These are phyloP conservation scores for Chrysoporthe deuterocubensis DNA, from an alignment of 2,329 filamentous ascomycete genomes.

Conservation along the genomic window DNA sequence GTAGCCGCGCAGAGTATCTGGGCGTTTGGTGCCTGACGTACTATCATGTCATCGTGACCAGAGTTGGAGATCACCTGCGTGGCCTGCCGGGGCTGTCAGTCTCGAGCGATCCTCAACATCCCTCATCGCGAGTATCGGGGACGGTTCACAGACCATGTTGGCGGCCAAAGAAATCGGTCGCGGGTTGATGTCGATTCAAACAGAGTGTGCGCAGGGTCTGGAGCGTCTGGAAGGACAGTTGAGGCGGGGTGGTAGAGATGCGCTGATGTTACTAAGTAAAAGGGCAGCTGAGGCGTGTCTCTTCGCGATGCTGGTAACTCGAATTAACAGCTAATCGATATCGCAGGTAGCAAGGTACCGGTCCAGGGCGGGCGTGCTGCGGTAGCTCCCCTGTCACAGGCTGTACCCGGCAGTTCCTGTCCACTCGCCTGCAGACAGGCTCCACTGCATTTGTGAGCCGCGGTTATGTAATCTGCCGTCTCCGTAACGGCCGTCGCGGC, in stretches of 20 bases:
- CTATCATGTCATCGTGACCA: conserved; percentile 99
- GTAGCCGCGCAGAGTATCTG: conserved; percentile 3
- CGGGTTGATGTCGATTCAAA: not conserved
- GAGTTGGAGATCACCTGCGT: conserved; percentile 81
- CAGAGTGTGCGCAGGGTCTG: not conserved
- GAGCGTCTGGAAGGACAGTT: not conserved
- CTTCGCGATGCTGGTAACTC: conserved; percentile 12
- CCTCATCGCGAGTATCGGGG: conserved; percentile 13
- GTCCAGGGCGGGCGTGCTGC: not conserved
- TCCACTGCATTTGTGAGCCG: not conserved
- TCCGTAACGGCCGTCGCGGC: not conserved
- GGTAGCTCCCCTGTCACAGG: not conserved
- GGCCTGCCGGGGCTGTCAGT: conserved; percentile 38
- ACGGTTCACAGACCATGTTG: conserved; percentile 27
- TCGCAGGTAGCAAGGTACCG: conserved; percentile 1
- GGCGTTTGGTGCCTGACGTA: conserved; percentile 57
- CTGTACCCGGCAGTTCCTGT: not conserved
- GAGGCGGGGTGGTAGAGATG: not conserved
- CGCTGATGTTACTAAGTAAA: not conserved
- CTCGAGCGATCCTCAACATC: conserved; percentile 12
- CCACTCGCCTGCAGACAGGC: not conserved
- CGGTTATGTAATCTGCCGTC: not conserved
- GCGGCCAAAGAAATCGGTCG: conserved; percentile 12
- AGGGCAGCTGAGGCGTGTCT: not conserved
- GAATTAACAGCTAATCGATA: conserved; percentile 22